A percentile compares a stretch with the other conserved stretches of the same genome.
phyloP scores from a whole-genome alignment of 2,329 filamentous ascomycete genomes.

The Neodidymelliopsis sp. region DNA sequence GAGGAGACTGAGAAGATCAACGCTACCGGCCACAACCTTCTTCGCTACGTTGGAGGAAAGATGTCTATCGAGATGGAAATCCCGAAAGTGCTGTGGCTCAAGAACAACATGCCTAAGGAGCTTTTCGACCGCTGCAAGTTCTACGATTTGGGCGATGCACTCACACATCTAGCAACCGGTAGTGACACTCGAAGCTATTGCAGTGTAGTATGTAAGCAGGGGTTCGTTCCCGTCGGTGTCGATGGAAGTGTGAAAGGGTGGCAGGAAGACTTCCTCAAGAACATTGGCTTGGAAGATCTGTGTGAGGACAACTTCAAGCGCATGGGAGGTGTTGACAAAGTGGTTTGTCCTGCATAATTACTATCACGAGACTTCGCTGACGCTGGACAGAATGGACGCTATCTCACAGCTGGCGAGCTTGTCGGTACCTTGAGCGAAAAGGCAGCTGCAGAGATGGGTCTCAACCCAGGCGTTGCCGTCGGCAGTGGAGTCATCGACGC shows the following conservation, averaged over 20 bases:
- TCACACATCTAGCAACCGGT: slow-evolving; percentile 93
- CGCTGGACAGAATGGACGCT: slow-evolving; percentile 83
- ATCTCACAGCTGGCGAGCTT: slow-evolving; percentile 89
- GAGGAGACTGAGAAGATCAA: slow-evolving; percentile 95
- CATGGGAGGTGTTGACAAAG: slow-evolving; percentile 91
- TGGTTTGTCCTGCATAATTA: slow-evolving; percentile 69
- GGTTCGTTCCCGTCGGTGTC: slow-evolving; percentile 93
- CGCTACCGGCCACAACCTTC: slow-evolving; percentile 85
- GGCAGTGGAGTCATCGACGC: slow-evolving; percentile 98
- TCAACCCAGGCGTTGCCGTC: slow-evolving; percentile 86
- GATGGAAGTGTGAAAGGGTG: slow-evolving; percentile 97
- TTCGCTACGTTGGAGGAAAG: slow-evolving; percentile 94
- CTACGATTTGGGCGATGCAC: slow-evolving; percentile 90
- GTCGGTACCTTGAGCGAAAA: slow-evolving; percentile 85
- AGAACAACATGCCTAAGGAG: slow-evolving; percentile 95
- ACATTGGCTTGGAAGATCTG: slow-evolving; percentile 87
- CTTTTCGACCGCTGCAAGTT: slow-evolving; percentile 95
- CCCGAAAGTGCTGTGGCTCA: slow-evolving; percentile 96
- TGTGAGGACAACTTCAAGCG: slow-evolving; percentile 87
- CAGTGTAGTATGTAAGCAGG: slow-evolving; percentile 96
- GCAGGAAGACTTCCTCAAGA: slow-evolving; percentile 91
- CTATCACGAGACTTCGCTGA: slow-evolving; percentile 40
- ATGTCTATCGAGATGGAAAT: slow-evolving; percentile 99
- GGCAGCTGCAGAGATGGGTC: slow-evolving; percentile 81
- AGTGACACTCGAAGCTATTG: slow-evolving; percentile 93